Evolutionary conservation across 2,329 filamentous ascomycete species (phyloP).

Genomic region (Colletotrichum sp.): DNA sequence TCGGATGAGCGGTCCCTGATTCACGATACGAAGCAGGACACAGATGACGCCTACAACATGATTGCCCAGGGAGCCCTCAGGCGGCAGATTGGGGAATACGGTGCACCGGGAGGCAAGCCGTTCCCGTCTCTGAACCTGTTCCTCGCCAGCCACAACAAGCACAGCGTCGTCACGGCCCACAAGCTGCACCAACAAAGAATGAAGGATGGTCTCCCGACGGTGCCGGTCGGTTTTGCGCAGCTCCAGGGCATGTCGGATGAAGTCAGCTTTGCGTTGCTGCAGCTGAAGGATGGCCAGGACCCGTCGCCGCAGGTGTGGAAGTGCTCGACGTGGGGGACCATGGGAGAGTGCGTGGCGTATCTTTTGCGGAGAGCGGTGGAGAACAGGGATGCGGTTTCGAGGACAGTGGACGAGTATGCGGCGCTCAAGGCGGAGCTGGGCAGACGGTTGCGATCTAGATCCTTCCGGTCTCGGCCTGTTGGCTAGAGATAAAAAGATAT

Average conservation of each 20-base stretch:
- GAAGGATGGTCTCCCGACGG: conserved; percentile 46
- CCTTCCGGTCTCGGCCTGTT: not conserved
- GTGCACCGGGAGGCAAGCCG: conserved; percentile 44
- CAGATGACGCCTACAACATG: conserved; percentile 74
- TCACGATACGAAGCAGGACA: conserved; percentile 74
- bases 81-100: conserved; percentile 58
- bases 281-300: not conserved
- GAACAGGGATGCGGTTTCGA: conserved; percentile 36
- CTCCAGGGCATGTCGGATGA: conserved; percentile 84
- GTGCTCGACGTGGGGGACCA: conserved; percentile 32
- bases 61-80: conserved; percentile 72
- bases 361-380: conserved; percentile 29
- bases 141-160: conserved; percentile 82
- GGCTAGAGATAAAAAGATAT: not conserved
- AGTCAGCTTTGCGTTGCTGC: conserved; percentile 70
- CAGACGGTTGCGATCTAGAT: conserved; percentile 31
- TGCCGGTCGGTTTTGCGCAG: conserved; percentile 41
- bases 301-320: conserved; percentile 26
- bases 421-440: conserved; percentile 32
- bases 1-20: conserved; percentile 74
- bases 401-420: conserved; percentile 33
- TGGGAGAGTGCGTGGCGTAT: conserved; percentile 31
- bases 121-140: conserved; percentile 66
- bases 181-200: conserved; percentile 58
- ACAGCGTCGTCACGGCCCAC: conserved; percentile 61